These are phyloP conservation scores for Globisporangium acanthophoron DNA, from an alignment of 352 stramenopile genomes.

Conservation along the genomic window DNA sequence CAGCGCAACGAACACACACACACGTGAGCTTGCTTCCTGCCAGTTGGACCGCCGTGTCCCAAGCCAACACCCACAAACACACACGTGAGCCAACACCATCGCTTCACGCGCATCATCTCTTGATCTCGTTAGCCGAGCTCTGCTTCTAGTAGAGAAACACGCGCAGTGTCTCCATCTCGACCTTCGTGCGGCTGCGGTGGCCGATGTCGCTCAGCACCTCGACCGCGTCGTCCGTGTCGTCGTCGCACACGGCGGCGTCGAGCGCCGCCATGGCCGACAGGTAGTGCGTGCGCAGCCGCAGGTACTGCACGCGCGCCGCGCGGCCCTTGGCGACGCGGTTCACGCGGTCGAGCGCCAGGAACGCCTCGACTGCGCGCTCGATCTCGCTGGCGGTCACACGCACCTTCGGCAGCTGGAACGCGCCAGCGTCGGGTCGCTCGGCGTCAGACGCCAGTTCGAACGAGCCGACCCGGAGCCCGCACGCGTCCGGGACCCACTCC, in stretches of 20 bases:
- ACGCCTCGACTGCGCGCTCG: conserved; percentile 35
- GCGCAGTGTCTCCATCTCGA: conserved; percentile 54
- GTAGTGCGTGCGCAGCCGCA: conserved; percentile 60
- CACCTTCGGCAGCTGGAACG: conserved; percentile 38
- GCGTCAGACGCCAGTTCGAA: conserved; percentile 30
- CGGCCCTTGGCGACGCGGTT: conserved; percentile 49
- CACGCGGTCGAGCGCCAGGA: conserved; percentile 46
- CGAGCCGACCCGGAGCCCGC: conserved; percentile 48
- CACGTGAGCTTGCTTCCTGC: too few species aligned
- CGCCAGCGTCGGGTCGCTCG: conserved; percentile 4
- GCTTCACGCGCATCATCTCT: too few species aligned
- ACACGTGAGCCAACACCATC: too few species aligned
- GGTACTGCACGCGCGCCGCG: conserved; percentile 47
- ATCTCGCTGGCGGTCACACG: conserved; percentile 51
- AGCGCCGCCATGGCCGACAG: conserved; percentile 57
- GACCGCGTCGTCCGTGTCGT: conserved; percentile 39
- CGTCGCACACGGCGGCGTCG: conserved; percentile 52
- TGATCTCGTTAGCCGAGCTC: too few species aligned
- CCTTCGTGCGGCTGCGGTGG: conserved; percentile 41
- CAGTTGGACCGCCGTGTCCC: too few species aligned
- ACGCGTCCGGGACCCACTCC: conserved; percentile 57
- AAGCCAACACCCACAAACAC: too few species aligned
- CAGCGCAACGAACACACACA: too few species aligned
- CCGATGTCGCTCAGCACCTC: conserved; percentile 54
- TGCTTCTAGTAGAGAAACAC: conserved; percentile 48